phyloP scores from a whole-genome alignment of 768 basidiomycete genomes.

The Leccinum subgranulosum region DNA sequence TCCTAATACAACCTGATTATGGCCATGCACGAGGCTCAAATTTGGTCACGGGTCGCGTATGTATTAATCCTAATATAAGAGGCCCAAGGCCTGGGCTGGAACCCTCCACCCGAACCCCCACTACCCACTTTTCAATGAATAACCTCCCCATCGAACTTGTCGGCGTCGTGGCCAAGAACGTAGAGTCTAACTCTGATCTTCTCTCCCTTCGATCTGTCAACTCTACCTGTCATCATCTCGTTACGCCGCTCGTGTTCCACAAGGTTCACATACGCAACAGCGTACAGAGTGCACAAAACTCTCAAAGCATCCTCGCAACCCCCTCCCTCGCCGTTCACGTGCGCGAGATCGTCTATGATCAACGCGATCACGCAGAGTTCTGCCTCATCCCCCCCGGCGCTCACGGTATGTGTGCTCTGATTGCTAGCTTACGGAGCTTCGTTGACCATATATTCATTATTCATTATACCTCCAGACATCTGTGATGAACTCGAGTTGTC shows the following conservation, averaged over 20 bases:
- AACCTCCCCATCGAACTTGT: conserved; percentile 29
- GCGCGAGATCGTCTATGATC: conserved; percentile 29
- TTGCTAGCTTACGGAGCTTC: no score
- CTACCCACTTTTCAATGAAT: conserved; percentile 14
- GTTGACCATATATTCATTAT: neutral
- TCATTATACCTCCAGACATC: conserved; percentile 3
- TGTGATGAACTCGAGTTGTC: conserved; percentile 30
- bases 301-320: conserved; percentile 19
- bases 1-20: neutral
- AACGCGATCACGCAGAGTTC: conserved; percentile 24
- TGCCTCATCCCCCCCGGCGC: conserved; percentile 16
- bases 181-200: conserved; percentile 25
- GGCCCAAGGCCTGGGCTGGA: neutral
- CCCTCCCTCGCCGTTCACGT: conserved; percentile 24
- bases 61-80: conserved; percentile 4
- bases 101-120: neutral
- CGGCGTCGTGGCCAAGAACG: conserved; percentile 20
- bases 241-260: conserved; percentile 24
- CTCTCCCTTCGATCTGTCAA: conserved; percentile 28
- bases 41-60: neutral
- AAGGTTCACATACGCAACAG: conserved; percentile 25
- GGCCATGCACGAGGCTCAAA: neutral
- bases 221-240: conserved; percentile 22
- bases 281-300: conserved; percentile 25
- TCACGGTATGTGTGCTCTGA: conserved; percentile 5